These are phyloP conservation scores for Cladobotryum protrusum DNA, from an alignment of 2,329 filamentous ascomycete species.

Conservation along the genomic window DNA sequence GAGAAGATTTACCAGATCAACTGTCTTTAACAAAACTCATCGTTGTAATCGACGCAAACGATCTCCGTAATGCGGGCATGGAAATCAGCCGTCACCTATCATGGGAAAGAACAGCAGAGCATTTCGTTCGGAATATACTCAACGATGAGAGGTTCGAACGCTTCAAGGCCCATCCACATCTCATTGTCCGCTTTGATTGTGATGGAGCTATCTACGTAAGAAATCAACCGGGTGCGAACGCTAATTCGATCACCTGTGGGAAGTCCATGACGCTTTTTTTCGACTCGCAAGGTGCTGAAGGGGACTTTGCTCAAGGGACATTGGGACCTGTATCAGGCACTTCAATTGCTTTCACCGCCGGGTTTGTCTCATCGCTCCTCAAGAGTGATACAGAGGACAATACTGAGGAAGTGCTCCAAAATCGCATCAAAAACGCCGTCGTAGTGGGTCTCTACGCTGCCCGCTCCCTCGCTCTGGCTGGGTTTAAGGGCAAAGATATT, in stretches of 20 bases:
- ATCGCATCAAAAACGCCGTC: no score
- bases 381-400: no score
- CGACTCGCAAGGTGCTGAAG: no score
- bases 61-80: not conserved
- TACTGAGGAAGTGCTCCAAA: no score
- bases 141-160: not conserved
- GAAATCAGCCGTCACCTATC: not conserved
- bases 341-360: not conserved
- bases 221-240: not conserved
- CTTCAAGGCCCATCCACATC: not conserved
- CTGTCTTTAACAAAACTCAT: no score
- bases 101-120: not conserved
- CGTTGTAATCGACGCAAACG: not conserved
- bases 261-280: no score
- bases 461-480: no score
- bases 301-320: not conserved
- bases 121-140: not conserved
- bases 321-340: not conserved
- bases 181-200: not conserved
- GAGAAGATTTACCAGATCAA: no score
- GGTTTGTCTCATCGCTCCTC: not conserved
- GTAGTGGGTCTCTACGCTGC: no score
- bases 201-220: not conserved
- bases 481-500: no score
- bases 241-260: no score